These are phyloP conservation scores for Corymbia calophylla DNA, from an alignment of 441 rosid genomes.

Conservation along the genomic window DNA sequence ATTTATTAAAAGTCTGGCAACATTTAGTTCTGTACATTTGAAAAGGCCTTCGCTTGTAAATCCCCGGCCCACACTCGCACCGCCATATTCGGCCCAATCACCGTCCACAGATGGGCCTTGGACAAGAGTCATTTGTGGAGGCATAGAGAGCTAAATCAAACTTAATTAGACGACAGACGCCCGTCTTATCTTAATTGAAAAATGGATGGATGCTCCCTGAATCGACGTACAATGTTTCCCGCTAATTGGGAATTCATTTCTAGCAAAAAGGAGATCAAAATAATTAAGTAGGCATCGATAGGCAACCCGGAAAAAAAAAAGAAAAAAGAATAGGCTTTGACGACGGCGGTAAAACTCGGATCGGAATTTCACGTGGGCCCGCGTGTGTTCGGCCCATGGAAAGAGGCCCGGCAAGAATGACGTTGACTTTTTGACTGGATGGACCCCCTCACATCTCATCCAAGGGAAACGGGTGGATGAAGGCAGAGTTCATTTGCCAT, in stretches of 20 bases:
- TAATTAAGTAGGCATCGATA: neutral
- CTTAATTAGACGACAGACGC: neutral
- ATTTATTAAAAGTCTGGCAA: too few relatives aligned
- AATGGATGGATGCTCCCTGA: neutral
- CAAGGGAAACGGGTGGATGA: conserved; percentile 44
- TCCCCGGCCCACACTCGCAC: neutral
- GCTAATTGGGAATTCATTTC: neutral
- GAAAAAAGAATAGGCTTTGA: neutral
- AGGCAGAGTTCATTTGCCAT: conserved; percentile 65
- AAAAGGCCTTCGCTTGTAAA: neutral
- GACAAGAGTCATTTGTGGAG: neutral
- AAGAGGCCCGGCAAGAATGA: neutral
- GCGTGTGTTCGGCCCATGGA: neutral
- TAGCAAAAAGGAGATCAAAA: neutral
- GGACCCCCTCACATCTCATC: neutral
- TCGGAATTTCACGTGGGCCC: neutral
- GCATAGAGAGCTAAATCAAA: neutral
- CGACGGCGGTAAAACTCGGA: neutral
- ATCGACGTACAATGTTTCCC: neutral
- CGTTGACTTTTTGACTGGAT: neutral
- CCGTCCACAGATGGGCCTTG: neutral
- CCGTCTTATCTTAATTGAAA: neutral
- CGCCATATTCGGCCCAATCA: neutral
- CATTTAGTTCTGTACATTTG: neutral
- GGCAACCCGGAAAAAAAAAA: neutral